Conservation (phyloP, 2,329 filamentous ascomycete species). For the Xylariaceae sp. region DNA sequence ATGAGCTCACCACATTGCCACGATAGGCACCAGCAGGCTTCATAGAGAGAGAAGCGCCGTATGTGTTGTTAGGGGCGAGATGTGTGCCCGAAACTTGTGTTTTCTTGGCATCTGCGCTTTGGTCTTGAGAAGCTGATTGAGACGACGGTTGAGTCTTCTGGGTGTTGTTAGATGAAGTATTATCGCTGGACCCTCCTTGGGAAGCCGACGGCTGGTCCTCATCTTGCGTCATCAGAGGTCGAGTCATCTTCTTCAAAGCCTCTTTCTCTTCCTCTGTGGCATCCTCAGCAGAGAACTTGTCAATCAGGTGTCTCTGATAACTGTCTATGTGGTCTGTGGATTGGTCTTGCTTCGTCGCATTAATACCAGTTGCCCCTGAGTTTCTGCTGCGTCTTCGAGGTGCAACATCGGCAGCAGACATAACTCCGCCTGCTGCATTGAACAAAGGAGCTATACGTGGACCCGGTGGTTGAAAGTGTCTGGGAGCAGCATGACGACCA, state of each 20-base stretch:
- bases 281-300: constrained; percentile 11
- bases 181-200: constrained; percentile 10
- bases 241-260: constrained; percentile 12
- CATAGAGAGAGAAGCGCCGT: no score
- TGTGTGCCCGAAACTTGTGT: background rate
- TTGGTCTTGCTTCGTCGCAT: constrained; percentile 24
- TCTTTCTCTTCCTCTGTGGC: constrained; percentile 11
- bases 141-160: constrained; percentile 7
- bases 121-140: constrained; percentile 7
- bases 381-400: no score
- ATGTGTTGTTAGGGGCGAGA: no score
- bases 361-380: constrained; percentile 20
- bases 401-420: no score
- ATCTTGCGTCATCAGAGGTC: constrained; percentile 13
- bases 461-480: constrained; percentile 11
- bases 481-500: constrained; percentile 10
- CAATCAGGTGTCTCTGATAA: constrained; percentile 25
- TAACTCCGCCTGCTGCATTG: no score
- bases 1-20: constrained; percentile 5
- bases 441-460: no score
- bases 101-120: constrained; percentile 14
- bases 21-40: constrained; percentile 9
- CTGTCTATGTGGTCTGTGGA: constrained; percentile 21
- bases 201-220: constrained; percentile 2
- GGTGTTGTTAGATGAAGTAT: constrained; percentile 10